Evolutionary conservation across 768 basidiomycete genomes (phyloP).

Genomic region (Mycena rebaudengoi): DNA sequence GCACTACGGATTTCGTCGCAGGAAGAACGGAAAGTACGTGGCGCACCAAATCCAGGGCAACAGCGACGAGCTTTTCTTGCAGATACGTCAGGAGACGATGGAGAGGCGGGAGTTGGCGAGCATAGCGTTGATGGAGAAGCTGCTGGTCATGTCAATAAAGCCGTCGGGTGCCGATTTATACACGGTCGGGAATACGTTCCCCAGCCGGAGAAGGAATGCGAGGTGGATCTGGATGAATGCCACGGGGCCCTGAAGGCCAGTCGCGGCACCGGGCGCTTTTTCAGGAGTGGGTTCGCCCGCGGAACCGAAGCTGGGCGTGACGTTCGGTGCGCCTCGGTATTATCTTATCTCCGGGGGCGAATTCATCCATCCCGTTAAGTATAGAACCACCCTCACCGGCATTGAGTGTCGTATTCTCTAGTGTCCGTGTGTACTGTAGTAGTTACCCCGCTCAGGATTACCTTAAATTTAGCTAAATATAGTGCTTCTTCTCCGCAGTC

Average conservation of each 20-base stretch:
- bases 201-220: neutral
- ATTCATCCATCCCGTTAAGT: slow-evolving; percentile 7
- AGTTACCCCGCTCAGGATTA: no score
- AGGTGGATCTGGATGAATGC: neutral
- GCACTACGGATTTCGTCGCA: neutral
- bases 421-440: no score
- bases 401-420: no score
- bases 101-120: neutral
- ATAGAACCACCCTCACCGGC: no score
- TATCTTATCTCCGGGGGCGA: neutral
- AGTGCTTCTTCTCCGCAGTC: no score
- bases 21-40: neutral
- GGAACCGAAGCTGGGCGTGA: neutral
- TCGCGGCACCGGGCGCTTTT: neutral
- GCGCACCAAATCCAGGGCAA: neutral
- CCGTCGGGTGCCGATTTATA: neutral
- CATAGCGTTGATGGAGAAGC: neutral
- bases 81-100: neutral
- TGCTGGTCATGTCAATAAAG: neutral
- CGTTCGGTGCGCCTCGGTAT: neutral
- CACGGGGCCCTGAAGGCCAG: neutral
- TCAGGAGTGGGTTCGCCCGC: neutral
- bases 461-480: no score
- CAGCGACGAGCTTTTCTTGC: neutral
- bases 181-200: neutral